Conservation (phyloP, 495 filamentous ascomycete genomes). For the Podospora appendiculata region DNA sequence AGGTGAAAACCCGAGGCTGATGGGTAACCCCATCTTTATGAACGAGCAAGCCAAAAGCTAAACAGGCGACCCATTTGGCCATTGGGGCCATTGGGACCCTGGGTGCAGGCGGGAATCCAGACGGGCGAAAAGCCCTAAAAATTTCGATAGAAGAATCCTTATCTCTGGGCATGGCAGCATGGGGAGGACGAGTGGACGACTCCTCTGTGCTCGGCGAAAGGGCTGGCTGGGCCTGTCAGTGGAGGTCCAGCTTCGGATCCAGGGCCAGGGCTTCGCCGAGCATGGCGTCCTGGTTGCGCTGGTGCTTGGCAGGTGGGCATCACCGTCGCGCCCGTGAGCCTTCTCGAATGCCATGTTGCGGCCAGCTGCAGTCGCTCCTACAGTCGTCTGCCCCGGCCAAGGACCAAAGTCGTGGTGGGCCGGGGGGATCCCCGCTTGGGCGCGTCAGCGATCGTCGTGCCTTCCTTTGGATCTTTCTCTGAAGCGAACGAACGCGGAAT, state of each 20-base stretch:
- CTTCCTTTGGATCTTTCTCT: too few relatives aligned
- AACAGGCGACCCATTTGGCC: not conserved
- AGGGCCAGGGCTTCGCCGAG: conserved; percentile 1
- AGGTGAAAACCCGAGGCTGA: not conserved
- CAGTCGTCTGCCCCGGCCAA: not conserved
- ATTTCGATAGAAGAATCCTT: conserved; percentile 15
- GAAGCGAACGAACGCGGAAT: too few relatives aligned
- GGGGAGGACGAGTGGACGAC: too few relatives aligned
- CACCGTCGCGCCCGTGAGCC: not conserved
- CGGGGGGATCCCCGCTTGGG: not conserved
- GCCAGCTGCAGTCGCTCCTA: not conserved
- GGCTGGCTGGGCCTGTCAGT: conserved; percentile 3
- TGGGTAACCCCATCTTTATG: conserved; percentile 10
- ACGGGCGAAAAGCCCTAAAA: not conserved
- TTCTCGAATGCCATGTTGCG: too few relatives aligned
- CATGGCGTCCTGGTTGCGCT: conserved; percentile 6
- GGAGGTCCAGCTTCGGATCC: conserved; percentile 3
- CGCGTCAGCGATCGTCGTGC: not conserved
- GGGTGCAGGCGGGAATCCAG: not conserved
- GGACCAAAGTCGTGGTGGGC: too few relatives aligned
- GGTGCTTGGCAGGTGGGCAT: conserved; percentile 8
- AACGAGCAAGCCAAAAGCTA: not conserved
- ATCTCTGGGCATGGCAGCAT: conserved; percentile 15
- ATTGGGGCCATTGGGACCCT: not conserved
- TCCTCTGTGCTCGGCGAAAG: too few relatives aligned